These are phyloP conservation scores for Wickerhamomyces silvicola DNA, from an alignment of 805 yeast species.

Conservation along the genomic window DNA sequence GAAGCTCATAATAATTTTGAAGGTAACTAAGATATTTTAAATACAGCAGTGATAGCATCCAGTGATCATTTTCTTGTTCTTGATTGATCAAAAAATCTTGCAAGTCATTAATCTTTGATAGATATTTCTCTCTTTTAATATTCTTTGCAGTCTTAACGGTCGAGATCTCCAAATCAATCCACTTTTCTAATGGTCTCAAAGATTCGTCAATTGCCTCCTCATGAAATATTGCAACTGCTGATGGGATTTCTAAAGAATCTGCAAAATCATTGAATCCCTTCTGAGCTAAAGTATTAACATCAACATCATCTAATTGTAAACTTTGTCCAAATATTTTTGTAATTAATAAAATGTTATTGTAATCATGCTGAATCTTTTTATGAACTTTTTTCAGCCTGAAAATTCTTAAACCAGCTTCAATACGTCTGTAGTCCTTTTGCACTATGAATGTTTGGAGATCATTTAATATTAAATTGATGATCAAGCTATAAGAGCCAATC, in stretches of 20 bases:
- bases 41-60: constrained; percentile 50
- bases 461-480: constrained; percentile 44
- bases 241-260: constrained; percentile 40
- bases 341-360: constrained; percentile 40
- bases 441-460: constrained; percentile 44
- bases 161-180: constrained; percentile 49
- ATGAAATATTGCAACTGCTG: constrained; percentile 48
- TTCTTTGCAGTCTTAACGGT: constrained; percentile 60
- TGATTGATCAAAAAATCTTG: constrained; percentile 30
- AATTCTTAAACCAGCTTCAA: constrained; percentile 59
- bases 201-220: constrained; percentile 27
- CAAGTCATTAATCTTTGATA: constrained; percentile 34
- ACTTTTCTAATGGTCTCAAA: constrained; percentile 57
- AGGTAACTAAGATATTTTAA: constrained; percentile 44
- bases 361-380: constrained; percentile 52
- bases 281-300: constrained; percentile 50
- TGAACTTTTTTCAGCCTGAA: constrained; percentile 53
- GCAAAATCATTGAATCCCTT: constrained; percentile 39
- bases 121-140: constrained; percentile 40
- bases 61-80: constrained; percentile 32
- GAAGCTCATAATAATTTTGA: constrained; percentile 48
- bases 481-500: constrained; percentile 53
- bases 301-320: constrained; percentile 46
- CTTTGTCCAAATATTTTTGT: constrained; percentile 48
- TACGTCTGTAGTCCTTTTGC: constrained; percentile 41